phyloP scores from a whole-genome alignment of 2,329 filamentous ascomycete species.

The Saccharata proteae region DNA sequence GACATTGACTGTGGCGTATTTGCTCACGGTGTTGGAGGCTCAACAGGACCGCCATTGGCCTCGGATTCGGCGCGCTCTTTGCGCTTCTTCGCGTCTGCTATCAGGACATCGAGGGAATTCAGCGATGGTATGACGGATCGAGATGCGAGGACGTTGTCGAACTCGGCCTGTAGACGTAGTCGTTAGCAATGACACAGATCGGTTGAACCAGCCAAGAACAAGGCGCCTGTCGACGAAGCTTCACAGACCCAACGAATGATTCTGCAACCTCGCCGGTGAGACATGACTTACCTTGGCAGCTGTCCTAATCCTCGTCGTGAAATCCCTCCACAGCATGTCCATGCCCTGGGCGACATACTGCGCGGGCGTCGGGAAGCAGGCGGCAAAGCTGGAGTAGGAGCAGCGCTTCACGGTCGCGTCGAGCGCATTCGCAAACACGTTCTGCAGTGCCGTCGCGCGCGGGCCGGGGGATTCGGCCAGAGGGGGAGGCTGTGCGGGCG shows the following conservation, averaged over 20 bases:
- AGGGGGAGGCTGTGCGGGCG: conserved; percentile 41
- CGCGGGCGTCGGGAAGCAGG: conserved; percentile 52
- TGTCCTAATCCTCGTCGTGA: conserved; percentile 46
- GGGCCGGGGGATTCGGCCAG: conserved; percentile 44
- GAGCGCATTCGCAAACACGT: conserved; percentile 48
- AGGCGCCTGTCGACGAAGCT: neutral
- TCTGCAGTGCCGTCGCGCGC: conserved; percentile 47
- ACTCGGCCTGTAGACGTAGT: conserved; percentile 38
- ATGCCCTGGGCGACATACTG: conserved; percentile 44
- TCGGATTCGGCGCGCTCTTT: conserved; percentile 32
- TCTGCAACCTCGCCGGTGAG: too few relatives aligned
- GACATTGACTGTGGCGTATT: too few relatives aligned
- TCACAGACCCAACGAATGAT: neutral
- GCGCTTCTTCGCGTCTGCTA: conserved; percentile 45
- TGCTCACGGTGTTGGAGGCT: conserved; percentile 14
- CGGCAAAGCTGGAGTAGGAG: conserved; percentile 48
- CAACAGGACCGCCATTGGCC: conserved; percentile 22
- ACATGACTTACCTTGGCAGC: conserved; percentile 32
- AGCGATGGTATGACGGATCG: conserved; percentile 44
- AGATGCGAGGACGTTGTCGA: conserved; percentile 47
- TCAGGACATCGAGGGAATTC: conserved; percentile 48
- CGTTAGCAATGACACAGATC: neutral
- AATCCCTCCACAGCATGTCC: conserved; percentile 45
- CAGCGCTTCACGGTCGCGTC: conserved; percentile 49
- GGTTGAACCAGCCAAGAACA: neutral